Percentiles rank a stretch among this genome's conserved stretches.
phyloP scores from a whole-genome alignment of 2,329 filamentous ascomycete genomes.

The Colletotrichum costaricense region DNA sequence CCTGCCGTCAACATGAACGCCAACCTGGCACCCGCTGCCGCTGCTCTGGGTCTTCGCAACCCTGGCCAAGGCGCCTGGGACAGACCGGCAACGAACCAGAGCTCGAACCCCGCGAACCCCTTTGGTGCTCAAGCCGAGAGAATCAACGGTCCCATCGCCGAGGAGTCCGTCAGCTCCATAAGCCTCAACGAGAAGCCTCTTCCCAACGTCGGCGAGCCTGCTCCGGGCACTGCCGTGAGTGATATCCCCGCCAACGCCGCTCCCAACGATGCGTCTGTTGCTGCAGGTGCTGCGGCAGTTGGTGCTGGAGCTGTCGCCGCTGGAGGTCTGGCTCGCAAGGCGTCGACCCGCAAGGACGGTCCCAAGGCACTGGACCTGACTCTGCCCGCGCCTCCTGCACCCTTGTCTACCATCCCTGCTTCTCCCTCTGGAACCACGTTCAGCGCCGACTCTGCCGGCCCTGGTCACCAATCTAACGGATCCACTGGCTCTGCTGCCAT shows the following conservation, averaged over 20 bases:
- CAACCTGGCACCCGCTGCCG: conserved; percentile 45
- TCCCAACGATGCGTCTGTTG: conserved; percentile 49
- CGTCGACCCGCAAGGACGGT: conserved; percentile 66
- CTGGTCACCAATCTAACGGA: conserved; percentile 56
- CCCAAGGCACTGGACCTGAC: conserved; percentile 67
- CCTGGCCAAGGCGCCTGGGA: conserved; percentile 57
- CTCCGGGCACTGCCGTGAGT: neutral
- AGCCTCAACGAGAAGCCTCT: conserved; percentile 46
- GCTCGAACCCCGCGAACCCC: conserved; percentile 72
- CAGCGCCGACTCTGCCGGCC: conserved; percentile 65
- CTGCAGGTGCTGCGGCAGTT: conserved; percentile 37
- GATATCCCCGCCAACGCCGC: conserved; percentile 38
- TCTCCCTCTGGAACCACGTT: conserved; percentile 74
- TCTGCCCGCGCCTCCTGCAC: conserved; percentile 46
- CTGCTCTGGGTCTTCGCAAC: conserved; percentile 41
- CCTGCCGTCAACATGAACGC: conserved; percentile 51
- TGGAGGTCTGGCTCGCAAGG: conserved; percentile 59
- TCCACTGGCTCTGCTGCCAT: conserved; percentile 69
- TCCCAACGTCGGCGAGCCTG: conserved; percentile 4
- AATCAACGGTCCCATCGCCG: conserved; percentile 53
- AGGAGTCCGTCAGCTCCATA: conserved; percentile 48
- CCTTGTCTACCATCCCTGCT: conserved; percentile 54
- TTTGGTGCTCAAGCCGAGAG: conserved; percentile 74
- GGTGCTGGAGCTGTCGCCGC: conserved; percentile 51
- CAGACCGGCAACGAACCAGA: conserved; percentile 56